phyloP scores from a whole-genome alignment of 495 filamentous ascomycete species.

The Penicillium longicatenatum region DNA sequence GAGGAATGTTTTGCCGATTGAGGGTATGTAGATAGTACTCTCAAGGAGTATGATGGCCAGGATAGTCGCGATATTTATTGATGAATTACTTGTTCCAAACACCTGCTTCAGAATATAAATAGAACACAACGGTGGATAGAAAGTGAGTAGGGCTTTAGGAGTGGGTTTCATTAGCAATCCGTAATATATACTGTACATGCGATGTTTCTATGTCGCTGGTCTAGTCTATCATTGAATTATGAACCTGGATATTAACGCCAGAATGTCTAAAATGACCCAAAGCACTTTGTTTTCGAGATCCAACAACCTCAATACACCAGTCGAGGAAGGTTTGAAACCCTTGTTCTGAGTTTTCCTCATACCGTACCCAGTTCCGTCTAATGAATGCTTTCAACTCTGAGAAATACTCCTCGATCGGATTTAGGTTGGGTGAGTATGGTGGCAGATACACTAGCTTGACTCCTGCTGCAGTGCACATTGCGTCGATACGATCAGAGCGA shows the following conservation, averaged over 20 bases:
- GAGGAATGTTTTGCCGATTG: slow-evolving; percentile 1
- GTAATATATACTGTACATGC: slow-evolving; percentile 4
- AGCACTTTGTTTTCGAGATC: slow-evolving; percentile 16
- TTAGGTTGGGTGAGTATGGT: slow-evolving; percentile 12
- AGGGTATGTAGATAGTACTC: not conserved
- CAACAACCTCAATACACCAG: slow-evolving; percentile 11
- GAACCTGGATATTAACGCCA: slow-evolving; percentile 5
- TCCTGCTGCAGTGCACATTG: not conserved
- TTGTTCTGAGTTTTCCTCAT: slow-evolving; percentile 11
- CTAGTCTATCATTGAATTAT: slow-evolving; percentile 5
- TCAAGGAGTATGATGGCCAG: not conserved
- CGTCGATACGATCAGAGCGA: not conserved
- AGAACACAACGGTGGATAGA: not conserved
- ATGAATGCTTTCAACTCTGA: slow-evolving; percentile 16
- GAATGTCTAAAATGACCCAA: slow-evolving; percentile 12
- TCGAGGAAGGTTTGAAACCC: slow-evolving; percentile 12
- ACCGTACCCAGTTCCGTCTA: slow-evolving; percentile 8
- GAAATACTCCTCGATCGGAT: slow-evolving; percentile 17
- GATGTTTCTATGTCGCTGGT: not conserved
- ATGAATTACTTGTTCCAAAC: slow-evolving; percentile 3
- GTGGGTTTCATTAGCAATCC: not conserved
- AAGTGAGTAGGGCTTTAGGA: not conserved
- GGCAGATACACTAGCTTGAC: slow-evolving; percentile 14
- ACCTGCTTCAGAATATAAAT: not conserved
- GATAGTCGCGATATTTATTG: not conserved